phyloP scores from a whole-genome alignment of 1,139 yeast species.

The Yamadazyma trypodendri region DNA sequence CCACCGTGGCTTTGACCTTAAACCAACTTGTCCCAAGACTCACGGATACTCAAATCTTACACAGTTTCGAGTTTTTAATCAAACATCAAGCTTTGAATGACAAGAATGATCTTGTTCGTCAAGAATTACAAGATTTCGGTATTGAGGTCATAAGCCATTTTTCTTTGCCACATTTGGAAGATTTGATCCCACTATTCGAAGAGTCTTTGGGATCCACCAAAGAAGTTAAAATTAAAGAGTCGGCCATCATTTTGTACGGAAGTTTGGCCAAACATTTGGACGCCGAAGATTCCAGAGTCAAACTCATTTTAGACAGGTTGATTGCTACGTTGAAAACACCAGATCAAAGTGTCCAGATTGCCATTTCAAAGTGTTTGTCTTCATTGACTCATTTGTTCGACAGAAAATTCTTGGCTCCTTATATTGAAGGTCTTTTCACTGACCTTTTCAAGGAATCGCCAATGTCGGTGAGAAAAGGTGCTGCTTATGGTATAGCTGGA shows the following conservation, averaged over 20 bases:
- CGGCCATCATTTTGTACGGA: conserved; percentile 84
- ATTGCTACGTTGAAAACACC: conserved; percentile 80
- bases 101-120: conserved; percentile 67
- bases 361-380: conserved; percentile 81
- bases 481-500: conserved; percentile 96
- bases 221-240: conserved; percentile 71
- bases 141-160: conserved; percentile 62
- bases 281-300: conserved; percentile 61
- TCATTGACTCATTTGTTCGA: conserved; percentile 69
- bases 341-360: conserved; percentile 83
- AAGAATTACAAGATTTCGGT: conserved; percentile 89
- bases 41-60: conserved; percentile 37
- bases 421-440: conserved; percentile 58
- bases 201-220: conserved; percentile 47
- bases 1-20: conserved; percentile 74
- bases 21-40: conserved; percentile 57
- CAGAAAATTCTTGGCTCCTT: conserved; percentile 41
- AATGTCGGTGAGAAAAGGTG: conserved; percentile 74
- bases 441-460: conserved; percentile 49
- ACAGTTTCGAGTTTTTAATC: conserved; percentile 59
- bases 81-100: conserved; percentile 71
- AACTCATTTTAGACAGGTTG: conserved; percentile 65
- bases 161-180: conserved; percentile 66
- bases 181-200: conserved; percentile 77
- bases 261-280: conserved; percentile 80